phyloP scores from a whole-genome alignment of 2,329 filamentous ascomycete genomes.

The Fusarium sp. region DNA sequence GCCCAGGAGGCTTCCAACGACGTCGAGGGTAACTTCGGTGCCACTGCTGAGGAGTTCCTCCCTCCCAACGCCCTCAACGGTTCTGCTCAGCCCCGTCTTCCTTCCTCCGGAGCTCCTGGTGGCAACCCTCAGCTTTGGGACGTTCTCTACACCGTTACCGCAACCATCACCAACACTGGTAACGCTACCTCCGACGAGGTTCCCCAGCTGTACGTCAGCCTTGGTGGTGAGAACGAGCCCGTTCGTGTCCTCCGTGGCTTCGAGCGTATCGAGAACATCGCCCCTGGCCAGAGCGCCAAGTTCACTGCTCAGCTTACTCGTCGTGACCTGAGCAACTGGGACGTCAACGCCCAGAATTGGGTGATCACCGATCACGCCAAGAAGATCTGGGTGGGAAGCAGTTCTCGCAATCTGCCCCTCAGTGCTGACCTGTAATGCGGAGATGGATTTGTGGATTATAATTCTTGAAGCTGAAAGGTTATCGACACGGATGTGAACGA shows the following conservation, averaged over 20 bases:
- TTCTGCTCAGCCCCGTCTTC: conserved; percentile 66
- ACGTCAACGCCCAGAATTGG: conserved; percentile 85
- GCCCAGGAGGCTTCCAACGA: conserved; percentile 67
- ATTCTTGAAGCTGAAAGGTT: not conserved
- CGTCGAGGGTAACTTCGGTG: conserved; percentile 65
- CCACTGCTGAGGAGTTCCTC: conserved; percentile 68
- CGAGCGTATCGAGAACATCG: conserved; percentile 76
- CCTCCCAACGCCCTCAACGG: conserved; percentile 69
- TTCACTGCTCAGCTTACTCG: conserved; percentile 79
- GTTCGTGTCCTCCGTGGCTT: conserved; percentile 79
- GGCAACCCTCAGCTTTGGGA: conserved; percentile 77
- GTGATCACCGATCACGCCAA: conserved; percentile 66
- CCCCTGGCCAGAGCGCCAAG: conserved; percentile 73
- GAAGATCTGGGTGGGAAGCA: conserved; percentile 67
- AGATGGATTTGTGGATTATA: conserved; percentile 3
- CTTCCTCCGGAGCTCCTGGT: conserved; percentile 67
- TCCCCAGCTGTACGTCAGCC: conserved; percentile 81
- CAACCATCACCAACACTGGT: conserved; percentile 79
- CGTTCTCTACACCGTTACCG: conserved; percentile 74
- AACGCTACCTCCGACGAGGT: conserved; percentile 74
- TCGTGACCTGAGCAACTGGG: conserved; percentile 90
- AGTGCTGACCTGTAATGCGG: conserved; percentile 39
- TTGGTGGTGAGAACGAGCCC: conserved; percentile 82
- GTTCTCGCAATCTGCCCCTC: conserved; percentile 66
- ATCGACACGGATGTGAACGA: not conserved